phyloP scores from a whole-genome alignment of 257 asterid genomes.

The Ilex asprella region DNA sequence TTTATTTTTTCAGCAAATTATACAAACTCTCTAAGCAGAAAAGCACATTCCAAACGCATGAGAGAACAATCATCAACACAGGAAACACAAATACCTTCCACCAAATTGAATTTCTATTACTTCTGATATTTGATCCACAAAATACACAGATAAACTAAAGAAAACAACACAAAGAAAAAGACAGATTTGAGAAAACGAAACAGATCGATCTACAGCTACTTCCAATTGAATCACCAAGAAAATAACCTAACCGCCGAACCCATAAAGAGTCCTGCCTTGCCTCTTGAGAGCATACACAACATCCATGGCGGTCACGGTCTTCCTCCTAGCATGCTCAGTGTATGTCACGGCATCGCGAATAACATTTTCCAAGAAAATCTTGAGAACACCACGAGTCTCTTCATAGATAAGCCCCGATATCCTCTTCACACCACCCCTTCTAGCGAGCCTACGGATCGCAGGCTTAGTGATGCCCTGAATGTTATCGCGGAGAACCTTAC shows the following conservation, averaged over 20 bases:
- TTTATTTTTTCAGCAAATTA: too few species aligned
- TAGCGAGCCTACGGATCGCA: slow-evolving; percentile 31
- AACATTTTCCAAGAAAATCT: slow-evolving; percentile 38
- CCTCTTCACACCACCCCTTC: slow-evolving; percentile 45
- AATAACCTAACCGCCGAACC: slow-evolving; percentile 16
- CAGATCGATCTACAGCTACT: too few species aligned
- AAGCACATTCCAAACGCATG: too few species aligned
- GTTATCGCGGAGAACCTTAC: slow-evolving; percentile 35
- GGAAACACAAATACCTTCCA: too few species aligned
- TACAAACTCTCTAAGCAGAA: too few species aligned
- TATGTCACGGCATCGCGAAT: slow-evolving; percentile 40
- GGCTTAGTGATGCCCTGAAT: slow-evolving; percentile 44
- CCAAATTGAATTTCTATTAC: too few species aligned
- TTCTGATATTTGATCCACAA: too few species aligned
- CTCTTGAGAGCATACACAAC: slow-evolving; percentile 36
- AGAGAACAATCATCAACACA: too few species aligned
- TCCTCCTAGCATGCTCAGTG: slow-evolving; percentile 34
- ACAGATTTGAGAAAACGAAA: too few species aligned
- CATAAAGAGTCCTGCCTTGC: slow-evolving; percentile 40
- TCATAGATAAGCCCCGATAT: slow-evolving; percentile 36
- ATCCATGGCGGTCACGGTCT: slow-evolving; percentile 37
- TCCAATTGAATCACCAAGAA: too few species aligned
- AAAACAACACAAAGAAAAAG: too few species aligned
- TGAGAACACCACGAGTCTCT: slow-evolving; percentile 37
- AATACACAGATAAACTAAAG: too few species aligned